Conservation (phyloP, 1,284 basidiomycete species). For the Fomitopsis palustris region DNA sequence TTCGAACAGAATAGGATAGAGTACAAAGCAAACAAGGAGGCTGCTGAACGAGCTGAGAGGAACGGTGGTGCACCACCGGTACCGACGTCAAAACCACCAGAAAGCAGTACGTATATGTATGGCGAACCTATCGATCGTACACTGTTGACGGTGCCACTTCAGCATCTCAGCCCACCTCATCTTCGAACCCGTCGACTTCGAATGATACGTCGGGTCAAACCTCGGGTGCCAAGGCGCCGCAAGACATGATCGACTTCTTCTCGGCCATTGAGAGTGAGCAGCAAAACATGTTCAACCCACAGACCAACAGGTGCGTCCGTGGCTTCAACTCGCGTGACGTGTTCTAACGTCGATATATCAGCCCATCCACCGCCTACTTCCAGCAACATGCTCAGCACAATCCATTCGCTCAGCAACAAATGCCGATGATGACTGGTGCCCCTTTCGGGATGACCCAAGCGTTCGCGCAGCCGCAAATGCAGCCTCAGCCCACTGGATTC, state of each 20-base stretch:
- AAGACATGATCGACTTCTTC: conserved; percentile 84
- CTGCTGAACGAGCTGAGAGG: conserved; percentile 54
- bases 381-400: conserved; percentile 69
- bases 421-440: conserved; percentile 57
- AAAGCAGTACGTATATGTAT: conserved; percentile 20
- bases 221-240: conserved; percentile 21
- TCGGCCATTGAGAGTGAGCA: conserved; percentile 85
- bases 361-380: conserved; percentile 51
- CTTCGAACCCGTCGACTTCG: conserved; percentile 15
- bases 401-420: conserved; percentile 69
- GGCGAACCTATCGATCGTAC: too few species aligned
- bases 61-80: conserved; percentile 22
- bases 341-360: conserved; percentile 24
- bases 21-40: conserved; percentile 85
- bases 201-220: conserved; percentile 20
- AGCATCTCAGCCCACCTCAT: too few species aligned
- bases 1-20: conserved; percentile 94
- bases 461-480: conserved; percentile 25
- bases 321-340: conserved; percentile 1
- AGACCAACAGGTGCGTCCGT: conserved; percentile 47
- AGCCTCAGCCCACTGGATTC: conserved; percentile 28
- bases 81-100: conserved; percentile 20
- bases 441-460: conserved; percentile 34
- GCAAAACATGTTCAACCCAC: conserved; percentile 68
- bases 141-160: too few species aligned